Conservation (phyloP, 805 yeast species). For the Saccharomycopsis babjevae region DNA sequence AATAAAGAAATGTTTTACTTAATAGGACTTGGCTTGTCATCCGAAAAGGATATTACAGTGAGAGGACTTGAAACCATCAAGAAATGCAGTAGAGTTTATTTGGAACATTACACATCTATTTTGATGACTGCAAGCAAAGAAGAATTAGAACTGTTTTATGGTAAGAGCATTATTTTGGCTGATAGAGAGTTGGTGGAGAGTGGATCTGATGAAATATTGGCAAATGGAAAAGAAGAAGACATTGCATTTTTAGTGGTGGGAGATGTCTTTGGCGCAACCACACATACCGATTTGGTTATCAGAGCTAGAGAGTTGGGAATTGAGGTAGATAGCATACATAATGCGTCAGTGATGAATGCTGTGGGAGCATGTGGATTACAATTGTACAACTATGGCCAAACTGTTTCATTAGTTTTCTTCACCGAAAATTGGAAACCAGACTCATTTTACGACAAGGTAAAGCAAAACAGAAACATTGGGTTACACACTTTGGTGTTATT, state of each 20-base stretch:
- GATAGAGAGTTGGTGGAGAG: constrained; percentile 92
- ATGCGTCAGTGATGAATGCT: constrained; percentile 97
- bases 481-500: constrained; percentile 80
- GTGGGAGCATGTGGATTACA: constrained; percentile 98
- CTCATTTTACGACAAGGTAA: constrained; percentile 78
- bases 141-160: constrained; percentile 74
- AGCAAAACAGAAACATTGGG: constrained; percentile 86
- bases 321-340: constrained; percentile 74
- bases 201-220: constrained; percentile 75
- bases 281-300: constrained; percentile 88
- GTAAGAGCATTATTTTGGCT: constrained; percentile 75
- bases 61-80: constrained; percentile 83
- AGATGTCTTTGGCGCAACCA: constrained; percentile 96
- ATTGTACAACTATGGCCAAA: constrained; percentile 90
- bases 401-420: constrained; percentile 93
- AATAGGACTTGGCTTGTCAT: constrained; percentile 85
- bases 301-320: constrained; percentile 83
- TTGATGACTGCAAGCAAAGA: constrained; percentile 82
- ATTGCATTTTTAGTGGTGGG: constrained; percentile 95
- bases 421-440: constrained; percentile 96
- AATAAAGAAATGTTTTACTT: constrained; percentile 62
- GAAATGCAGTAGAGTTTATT: constrained; percentile 78
- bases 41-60: constrained; percentile 84
- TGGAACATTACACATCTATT: constrained; percentile 93
- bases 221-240: constrained; percentile 67